A percentile compares a stretch with the other conserved stretches of the same genome.
These are phyloP conservation scores for Acer negundo DNA, from an alignment of 345 rosid species.

Conservation along the genomic window DNA sequence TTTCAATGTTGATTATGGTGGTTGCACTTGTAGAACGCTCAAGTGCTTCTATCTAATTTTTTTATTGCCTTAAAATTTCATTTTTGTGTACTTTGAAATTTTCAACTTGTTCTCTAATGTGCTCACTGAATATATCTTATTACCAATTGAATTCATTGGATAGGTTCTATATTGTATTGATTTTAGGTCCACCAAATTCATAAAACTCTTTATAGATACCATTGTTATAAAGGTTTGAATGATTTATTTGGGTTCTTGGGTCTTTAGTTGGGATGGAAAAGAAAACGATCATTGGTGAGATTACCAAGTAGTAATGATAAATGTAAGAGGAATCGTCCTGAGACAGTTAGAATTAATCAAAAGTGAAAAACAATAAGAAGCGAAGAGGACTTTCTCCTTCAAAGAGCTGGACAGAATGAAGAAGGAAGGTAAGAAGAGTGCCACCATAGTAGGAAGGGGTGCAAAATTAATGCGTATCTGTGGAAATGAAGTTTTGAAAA, in stretches of 20 bases:
- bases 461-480: neutral
- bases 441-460: neutral
- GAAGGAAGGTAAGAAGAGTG: neutral
- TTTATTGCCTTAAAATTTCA: constrained; percentile 5
- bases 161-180: too few relatives aligned
- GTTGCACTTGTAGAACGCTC: neutral
- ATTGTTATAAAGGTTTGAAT: neutral
- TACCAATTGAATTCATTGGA: neutral
- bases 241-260: neutral
- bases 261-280: neutral
- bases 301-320: neutral
- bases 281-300: neutral
- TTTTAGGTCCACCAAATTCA: too few relatives aligned
- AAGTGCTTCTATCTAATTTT: neutral
- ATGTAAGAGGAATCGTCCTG: neutral
- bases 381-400: neutral
- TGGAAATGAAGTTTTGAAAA: neutral
- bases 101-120: neutral
- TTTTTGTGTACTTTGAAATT: neutral
- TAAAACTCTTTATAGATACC: too few relatives aligned
- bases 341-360: too few relatives aligned
- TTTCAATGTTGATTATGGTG: neutral
- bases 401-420: neutral
- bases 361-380: neutral
- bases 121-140: neutral